These are phyloP conservation scores for Diaporthe longicolla DNA, from an alignment of 2,329 filamentous ascomycete genomes.

Conservation along the genomic window DNA sequence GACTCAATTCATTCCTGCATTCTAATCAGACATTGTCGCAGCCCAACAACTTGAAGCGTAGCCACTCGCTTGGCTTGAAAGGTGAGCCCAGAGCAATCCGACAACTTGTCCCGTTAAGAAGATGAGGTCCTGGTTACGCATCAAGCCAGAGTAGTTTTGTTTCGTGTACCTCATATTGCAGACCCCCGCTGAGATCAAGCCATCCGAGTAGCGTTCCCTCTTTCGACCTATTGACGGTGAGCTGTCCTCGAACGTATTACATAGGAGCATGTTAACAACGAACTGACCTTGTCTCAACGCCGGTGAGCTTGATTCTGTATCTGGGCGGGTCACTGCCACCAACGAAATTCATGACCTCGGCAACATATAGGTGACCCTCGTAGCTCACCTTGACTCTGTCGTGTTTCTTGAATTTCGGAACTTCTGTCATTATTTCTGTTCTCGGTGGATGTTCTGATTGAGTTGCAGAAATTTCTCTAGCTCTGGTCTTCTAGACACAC, in stretches of 20 bases:
- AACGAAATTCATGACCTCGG: neutral
- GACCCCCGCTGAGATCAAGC: neutral
- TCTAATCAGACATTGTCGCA: neutral
- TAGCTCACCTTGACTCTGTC: neutral
- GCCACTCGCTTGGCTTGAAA: neutral
- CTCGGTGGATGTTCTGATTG: neutral
- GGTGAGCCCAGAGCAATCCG: neutral
- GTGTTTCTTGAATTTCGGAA: neutral
- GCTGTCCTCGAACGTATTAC: neutral
- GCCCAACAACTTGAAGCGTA: neutral
- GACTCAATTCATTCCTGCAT: neutral
- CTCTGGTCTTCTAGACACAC: neutral
- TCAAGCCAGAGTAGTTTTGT: neutral
- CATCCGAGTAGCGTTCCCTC: neutral
- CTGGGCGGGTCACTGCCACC: neutral
- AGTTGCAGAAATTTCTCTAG: neutral
- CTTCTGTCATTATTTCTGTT: neutral
- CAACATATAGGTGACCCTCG: neutral
- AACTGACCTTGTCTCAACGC: neutral
- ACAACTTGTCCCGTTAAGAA: neutral
- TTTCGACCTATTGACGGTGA: neutral
- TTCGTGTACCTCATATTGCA: neutral
- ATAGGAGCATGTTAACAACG: neutral
- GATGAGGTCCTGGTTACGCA: neutral
- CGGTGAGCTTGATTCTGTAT: neutral